Evolutionary conservation across 768 basidiomycete genomes (phyloP).

Genomic region (Podaxis pistillaris): DNA sequence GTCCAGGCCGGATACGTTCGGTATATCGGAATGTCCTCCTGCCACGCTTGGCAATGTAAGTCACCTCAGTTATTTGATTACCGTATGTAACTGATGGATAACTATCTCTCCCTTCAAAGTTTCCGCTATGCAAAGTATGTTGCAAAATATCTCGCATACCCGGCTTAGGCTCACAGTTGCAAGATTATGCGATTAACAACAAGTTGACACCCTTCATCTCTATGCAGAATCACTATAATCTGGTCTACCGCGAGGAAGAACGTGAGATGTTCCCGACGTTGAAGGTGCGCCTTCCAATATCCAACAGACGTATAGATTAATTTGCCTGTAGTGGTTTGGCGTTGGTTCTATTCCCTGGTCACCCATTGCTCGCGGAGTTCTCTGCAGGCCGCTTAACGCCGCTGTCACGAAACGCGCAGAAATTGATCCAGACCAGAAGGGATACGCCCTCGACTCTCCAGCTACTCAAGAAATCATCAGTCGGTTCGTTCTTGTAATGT

Average conservation of each 20-base stretch:
- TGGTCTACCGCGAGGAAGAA: conserved; percentile 65
- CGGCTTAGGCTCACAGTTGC: neutral
- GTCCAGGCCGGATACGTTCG: conserved; percentile 61
- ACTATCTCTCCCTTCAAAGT: conserved; percentile 24
- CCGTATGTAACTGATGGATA: neutral
- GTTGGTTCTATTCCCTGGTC: conserved; percentile 61
- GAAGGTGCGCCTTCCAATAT: conserved; percentile 31
- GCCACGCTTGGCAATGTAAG: conserved; percentile 55
- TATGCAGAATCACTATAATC: conserved; percentile 65
- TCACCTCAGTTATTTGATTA: neutral
- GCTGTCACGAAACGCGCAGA: conserved; percentile 37
- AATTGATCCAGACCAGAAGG: conserved; percentile 29
- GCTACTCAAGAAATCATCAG: conserved; percentile 35
- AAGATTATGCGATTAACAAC: conserved; percentile 60
- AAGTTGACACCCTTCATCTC: conserved; percentile 59
- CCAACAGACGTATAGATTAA: neutral
- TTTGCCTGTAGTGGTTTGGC: conserved; percentile 38
- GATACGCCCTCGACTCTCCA: conserved; percentile 20
- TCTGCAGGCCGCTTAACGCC: conserved; percentile 39
- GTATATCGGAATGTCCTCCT: conserved; percentile 59
- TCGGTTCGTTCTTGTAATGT: conserved; percentile 24
- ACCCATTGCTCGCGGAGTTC: conserved; percentile 50
- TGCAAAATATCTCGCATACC: too few species aligned
- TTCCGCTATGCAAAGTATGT: conserved; percentile 54
- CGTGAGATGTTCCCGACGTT: conserved; percentile 59